phyloP scores from a whole-genome alignment of 495 filamentous ascomycete species.

The Penicillium bialowiezense region DNA sequence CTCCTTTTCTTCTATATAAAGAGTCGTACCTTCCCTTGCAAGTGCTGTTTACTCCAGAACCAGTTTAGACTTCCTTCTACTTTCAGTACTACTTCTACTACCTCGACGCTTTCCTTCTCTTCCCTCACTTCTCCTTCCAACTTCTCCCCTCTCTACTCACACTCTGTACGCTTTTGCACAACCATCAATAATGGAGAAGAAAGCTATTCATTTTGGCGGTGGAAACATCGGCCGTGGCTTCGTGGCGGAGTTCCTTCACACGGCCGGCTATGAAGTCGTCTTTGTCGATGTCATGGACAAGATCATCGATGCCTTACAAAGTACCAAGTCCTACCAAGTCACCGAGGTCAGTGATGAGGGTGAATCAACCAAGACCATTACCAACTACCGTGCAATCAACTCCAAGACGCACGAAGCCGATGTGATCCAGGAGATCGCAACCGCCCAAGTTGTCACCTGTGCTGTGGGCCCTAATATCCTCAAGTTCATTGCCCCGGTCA shows the following conservation, averaged over 20 bases:
- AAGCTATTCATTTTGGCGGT: conserved; percentile 89
- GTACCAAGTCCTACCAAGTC: conserved; percentile 74
- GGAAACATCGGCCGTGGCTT: conserved; percentile 82
- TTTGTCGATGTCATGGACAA: conserved; percentile 89
- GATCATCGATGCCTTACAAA: conserved; percentile 74
- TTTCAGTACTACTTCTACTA: neutral
- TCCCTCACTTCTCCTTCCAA: too few species aligned
- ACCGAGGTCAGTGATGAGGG: conserved; percentile 89
- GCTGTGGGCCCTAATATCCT: conserved; percentile 95
- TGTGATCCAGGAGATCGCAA: conserved; percentile 78
- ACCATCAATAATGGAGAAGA: conserved; percentile 59
- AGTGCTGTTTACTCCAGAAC: neutral
- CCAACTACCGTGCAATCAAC: conserved; percentile 95
- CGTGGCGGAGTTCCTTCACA: conserved; percentile 73
- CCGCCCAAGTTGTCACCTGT: conserved; percentile 89
- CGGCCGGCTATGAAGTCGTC: conserved; percentile 78
- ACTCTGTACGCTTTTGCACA: too few species aligned
- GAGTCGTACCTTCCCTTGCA: conserved; percentile 2
- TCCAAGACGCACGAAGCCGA: conserved; percentile 77
- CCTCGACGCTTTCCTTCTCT: too few species aligned
- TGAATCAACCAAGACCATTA: conserved; percentile 76
- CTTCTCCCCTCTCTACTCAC: too few species aligned
- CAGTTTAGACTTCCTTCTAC: conserved; percentile 1
- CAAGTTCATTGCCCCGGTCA: conserved; percentile 89
- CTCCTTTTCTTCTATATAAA: conserved; percentile 8